phyloP scores from a whole-genome alignment of 2,329 filamentous ascomycete genomes.

The Sporothrix schenckii region DNA sequence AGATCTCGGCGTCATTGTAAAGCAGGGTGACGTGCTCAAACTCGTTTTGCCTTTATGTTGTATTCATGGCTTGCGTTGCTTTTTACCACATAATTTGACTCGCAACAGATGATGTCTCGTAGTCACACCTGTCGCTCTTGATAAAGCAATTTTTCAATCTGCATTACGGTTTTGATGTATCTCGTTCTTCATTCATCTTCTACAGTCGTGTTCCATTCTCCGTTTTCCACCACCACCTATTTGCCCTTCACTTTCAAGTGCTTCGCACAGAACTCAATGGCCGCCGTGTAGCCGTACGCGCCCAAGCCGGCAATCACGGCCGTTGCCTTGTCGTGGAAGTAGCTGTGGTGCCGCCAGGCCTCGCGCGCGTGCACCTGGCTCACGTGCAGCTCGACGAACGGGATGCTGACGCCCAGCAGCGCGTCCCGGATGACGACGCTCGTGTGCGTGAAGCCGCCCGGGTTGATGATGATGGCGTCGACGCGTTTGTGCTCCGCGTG shows the following conservation, averaged over 20 bases:
- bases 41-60: neutral
- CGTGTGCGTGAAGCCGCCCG: conserved; percentile 74
- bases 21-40: neutral
- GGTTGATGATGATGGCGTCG: conserved; percentile 74
- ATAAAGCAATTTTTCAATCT: neutral
- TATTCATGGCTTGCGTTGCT: conserved; percentile 20
- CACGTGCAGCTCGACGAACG: conserved; percentile 78
- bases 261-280: conserved; percentile 57
- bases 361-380: conserved; percentile 75
- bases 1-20: conserved; percentile 15
- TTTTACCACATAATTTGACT: neutral
- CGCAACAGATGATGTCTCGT: too few relatives aligned
- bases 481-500: conserved; percentile 39
- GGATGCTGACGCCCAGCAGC: conserved; percentile 67
- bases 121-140: too few relatives aligned
- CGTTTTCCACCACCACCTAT: neutral
- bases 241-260: conserved; percentile 49
- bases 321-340: conserved; percentile 73
- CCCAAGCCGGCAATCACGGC: conserved; percentile 73
- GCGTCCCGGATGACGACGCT: conserved; percentile 77
- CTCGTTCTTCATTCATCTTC: neutral
- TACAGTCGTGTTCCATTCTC: neutral
- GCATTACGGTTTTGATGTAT: neutral
- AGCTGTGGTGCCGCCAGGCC: conserved; percentile 68
- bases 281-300: conserved; percentile 62